Evolutionary conservation across 2,329 filamentous ascomycete genomes (phyloP), one percentile per base, ranked within the genome.

Genomic region (Hymenoscyphus albidus): DNA sequence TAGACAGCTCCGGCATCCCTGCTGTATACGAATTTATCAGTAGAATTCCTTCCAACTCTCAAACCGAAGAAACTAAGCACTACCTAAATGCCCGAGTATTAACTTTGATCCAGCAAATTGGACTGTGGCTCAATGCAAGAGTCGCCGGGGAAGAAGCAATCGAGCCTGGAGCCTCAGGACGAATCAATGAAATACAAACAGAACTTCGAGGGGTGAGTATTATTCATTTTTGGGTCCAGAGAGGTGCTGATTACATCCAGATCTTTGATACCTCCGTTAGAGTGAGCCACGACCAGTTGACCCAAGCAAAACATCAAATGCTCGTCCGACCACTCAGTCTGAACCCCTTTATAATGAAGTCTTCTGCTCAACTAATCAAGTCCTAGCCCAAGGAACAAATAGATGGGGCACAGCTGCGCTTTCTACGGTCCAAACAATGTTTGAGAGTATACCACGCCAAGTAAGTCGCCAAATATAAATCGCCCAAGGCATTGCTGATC

Each of bases 21-120:
- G n/a, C 44, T 58, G 54, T 67, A 7, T 44, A 27, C 16, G 58
- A 65, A 22, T 67, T 62, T 54, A 58, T 63, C 56, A 56, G 55
- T 31, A 39, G 35, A 27, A 65, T 67, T 40, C 64, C 65, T 22
- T 64, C 61, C 4, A 55, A 39, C 27, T 65, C 65, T 32, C 64
- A 65, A 51, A 65, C 59, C 32, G 55, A 48, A 39, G 65, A 67
- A 58, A 67, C 64, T 5, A 67, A 62, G 62, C 65, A 67, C 55
- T 65, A 64, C 58, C 58, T 67, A 3, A 38, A 65, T n/a, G 63
- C 61, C 27, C 22, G 58, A 48, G 14, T 67, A 5, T 38, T 67
- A 3, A 55, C 58, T 27, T 54, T 67, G 14, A 16, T 67, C 57
- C 54, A 67, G 32, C 61, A 65, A 51, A 61, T 51, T 56, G 59